Evolutionary conservation across 192 early-diverging fungal species (phyloP), one percentile per base, ranked within the genome.

Genomic region (Coemansia sp.): DNA sequence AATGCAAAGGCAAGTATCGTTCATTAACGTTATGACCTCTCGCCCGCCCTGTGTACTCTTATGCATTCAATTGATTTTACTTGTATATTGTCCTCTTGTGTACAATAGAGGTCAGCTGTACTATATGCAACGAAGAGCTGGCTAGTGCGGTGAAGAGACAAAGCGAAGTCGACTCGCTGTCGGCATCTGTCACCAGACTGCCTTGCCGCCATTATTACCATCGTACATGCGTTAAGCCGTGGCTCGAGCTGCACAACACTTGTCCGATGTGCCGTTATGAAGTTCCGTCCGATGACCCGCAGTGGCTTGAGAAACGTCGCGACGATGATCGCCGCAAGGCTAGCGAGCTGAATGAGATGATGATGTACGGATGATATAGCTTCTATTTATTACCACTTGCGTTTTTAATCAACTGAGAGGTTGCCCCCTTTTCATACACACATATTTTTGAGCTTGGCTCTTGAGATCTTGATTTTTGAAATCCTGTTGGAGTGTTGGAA

Each of bases 211-310:
- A 83, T 44, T 65, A 70, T 45, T 83, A 67, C 39, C 75, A 83
- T 35, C 56, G 57, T 7, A 59, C 63, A 13, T 83, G 81, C 59
- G 64, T 83, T 41, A 72, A 70, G 61, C 75, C 75, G 14, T 83
- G 81, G 81, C 70, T 83, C 31, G 81, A 77, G 69, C 66, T 83
- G 64, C 81, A 83, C 70, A 83, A 83, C 68, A 83, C 81, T 6
- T 83, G 81, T 29, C 81, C 81, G 0, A 78, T 83, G 75, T 83
- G 81, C 65, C 72, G 81, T 35, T 42, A 54, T 33, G 75, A 77
- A 54, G 75, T 83, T 19, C 81, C 81, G 2, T 78, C 81, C 24
- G 75, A 83, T 45, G 81, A 83, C 24, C 79, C 74, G 51, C 68
- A 61, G 63, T 82, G 79, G 79, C 69, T 77, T 10, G 79, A 82